A percentile compares a stretch with the other conserved stretches of the same genome.
phyloP scores from a whole-genome alignment of 768 basidiomycete species.

The Solioccasus polychromus region DNA sequence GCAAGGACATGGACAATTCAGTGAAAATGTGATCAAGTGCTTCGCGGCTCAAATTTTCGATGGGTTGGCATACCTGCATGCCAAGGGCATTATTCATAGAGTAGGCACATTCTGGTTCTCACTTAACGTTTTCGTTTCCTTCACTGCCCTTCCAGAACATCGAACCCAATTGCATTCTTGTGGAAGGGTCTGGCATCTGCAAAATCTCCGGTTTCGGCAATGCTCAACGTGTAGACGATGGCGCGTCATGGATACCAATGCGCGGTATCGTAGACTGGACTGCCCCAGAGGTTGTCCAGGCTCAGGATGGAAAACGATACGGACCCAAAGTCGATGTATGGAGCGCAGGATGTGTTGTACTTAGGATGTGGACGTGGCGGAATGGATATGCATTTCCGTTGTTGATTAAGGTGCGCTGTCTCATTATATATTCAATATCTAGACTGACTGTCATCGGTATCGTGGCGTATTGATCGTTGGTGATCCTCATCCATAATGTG shows the following conservation, averaged over 20 bases:
- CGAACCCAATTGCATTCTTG: conserved; percentile 94
- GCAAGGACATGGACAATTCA: conserved; percentile 83
- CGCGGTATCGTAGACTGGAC: conserved; percentile 95
- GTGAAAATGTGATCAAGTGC: conserved; percentile 84
- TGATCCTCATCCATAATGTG: not conserved
- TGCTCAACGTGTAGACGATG: conserved; percentile 83
- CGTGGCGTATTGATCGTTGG: too few species aligned
- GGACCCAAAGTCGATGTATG: conserved; percentile 96
- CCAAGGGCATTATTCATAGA: conserved; percentile 83
- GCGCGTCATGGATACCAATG: conserved; percentile 80
- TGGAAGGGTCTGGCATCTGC: conserved; percentile 82
- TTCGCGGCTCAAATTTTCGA: conserved; percentile 86
- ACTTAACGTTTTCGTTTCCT: not conserved
- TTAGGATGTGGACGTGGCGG: conserved; percentile 96
- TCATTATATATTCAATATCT: not conserved
- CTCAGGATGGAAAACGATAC: too few species aligned
- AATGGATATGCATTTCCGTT: conserved; percentile 81
- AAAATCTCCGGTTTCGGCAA: conserved; percentile 98
- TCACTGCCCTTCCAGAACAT: conserved; percentile 56
- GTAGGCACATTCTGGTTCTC: conserved; percentile 38
- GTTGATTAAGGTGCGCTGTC: conserved; percentile 45
- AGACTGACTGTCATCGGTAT: too few species aligned
- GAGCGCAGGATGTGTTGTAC: conserved; percentile 90
- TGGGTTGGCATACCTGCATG: conserved; percentile 89
- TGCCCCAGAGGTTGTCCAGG: conserved; percentile 93